These are phyloP conservation scores for Fusarium drepaniforme DNA, from an alignment of 2,329 filamentous ascomycete genomes.

Conservation along the genomic window DNA sequence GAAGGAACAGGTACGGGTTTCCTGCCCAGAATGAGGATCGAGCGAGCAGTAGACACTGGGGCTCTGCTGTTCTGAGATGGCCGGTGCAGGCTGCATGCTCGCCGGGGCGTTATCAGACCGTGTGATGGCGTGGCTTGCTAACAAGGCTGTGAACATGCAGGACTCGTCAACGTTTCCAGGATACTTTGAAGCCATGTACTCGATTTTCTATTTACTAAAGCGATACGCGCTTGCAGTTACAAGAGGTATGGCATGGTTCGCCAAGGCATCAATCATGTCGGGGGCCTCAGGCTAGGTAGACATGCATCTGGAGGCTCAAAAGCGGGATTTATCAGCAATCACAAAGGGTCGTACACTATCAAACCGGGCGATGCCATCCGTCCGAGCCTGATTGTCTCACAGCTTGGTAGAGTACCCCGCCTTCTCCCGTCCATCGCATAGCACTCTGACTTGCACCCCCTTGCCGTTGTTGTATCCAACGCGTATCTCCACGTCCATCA, in stretches of 20 bases:
- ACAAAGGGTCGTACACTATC: background rate
- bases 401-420: background rate
- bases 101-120: background rate
- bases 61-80: background rate
- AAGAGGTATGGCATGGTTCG: background rate
- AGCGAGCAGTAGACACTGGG: background rate
- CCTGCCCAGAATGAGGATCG: background rate
- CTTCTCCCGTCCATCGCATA: background rate
- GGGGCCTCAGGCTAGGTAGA: background rate
- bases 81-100: background rate
- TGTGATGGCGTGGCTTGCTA: background rate
- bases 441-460: background rate
- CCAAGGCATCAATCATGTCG: background rate
- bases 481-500: background rate
- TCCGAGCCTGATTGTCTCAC: background rate
- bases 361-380: background rate
- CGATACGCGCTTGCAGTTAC: background rate
- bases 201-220: background rate
- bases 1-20: background rate
- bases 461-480: background rate
- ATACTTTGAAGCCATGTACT: background rate
- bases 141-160: conserved; percentile 1
- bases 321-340: background rate
- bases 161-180: background rate
- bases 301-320: background rate